phyloP scores from a whole-genome alignment of 306 rosid species.

The Boehmeria nivea region DNA sequence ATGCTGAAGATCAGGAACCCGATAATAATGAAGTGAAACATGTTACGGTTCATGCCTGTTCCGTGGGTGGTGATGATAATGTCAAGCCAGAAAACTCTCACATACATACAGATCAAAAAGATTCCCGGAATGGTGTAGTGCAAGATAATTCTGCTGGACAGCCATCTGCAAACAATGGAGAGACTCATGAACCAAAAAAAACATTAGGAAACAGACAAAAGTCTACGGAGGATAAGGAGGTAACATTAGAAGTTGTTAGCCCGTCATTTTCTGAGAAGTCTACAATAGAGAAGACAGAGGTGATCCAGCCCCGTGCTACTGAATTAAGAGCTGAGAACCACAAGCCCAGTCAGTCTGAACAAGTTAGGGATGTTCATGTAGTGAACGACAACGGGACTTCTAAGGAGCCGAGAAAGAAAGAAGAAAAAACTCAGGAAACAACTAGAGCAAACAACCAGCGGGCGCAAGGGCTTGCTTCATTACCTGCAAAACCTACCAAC shows the following conservation, averaged over 20 bases:
- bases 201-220: slow-evolving; percentile 24
- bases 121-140: too few relatives aligned
- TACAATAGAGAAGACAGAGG: slow-evolving; percentile 24
- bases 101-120: slow-evolving; percentile 23
- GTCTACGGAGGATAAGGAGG: slow-evolving; percentile 18
- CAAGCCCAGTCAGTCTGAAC: slow-evolving; percentile 23
- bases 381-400: slow-evolving; percentile 23
- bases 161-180: slow-evolving; percentile 25
- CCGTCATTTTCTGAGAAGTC: slow-evolving; percentile 17
- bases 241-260: slow-evolving; percentile 12
- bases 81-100: slow-evolving; percentile 11
- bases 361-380: slow-evolving; percentile 25
- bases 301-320: slow-evolving; percentile 23
- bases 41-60: slow-evolving; percentile 18
- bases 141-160: slow-evolving; percentile 14
- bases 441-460: slow-evolving; percentile 31
- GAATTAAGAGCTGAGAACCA: slow-evolving; percentile 23
- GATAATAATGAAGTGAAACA: slow-evolving; percentile 19
- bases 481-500: slow-evolving; percentile 27
- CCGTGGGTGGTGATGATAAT: slow-evolving; percentile 13
- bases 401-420: slow-evolving; percentile 37
- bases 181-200: slow-evolving; percentile 22
- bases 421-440: slow-evolving; percentile 25
- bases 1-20: slow-evolving; percentile 25
- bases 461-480: slow-evolving; percentile 27